These are phyloP conservation scores for Rhodofomes roseus DNA, from an alignment of 1,284 basidiomycete species.

Conservation along the genomic window DNA sequence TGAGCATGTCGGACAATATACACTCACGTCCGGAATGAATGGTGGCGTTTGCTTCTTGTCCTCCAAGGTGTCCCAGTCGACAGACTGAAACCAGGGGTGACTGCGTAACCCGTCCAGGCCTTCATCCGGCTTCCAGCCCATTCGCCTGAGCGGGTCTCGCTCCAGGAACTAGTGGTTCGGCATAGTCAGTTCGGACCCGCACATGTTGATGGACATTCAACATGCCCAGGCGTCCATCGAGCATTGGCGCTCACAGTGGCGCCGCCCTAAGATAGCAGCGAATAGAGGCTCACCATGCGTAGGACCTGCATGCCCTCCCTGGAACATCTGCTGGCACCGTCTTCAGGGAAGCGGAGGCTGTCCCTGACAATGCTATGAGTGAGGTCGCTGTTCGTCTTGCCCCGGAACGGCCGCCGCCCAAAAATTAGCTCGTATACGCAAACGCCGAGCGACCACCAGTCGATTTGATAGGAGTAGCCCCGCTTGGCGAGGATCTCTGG, in stretches of 20 bases:
- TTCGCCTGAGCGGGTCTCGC: slow-evolving; percentile 75
- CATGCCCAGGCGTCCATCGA: not conserved
- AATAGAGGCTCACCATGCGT: slow-evolving; percentile 51
- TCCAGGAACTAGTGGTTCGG: slow-evolving; percentile 72
- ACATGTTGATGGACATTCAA: not conserved
- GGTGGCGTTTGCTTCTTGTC: slow-evolving; percentile 79
- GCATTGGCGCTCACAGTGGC: not conserved
- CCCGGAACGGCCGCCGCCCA: slow-evolving; percentile 88
- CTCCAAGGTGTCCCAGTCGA: slow-evolving; percentile 87
- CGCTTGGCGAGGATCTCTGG: slow-evolving; percentile 86
- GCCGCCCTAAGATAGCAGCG: slow-evolving; percentile 3
- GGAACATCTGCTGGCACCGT: slow-evolving; percentile 69
- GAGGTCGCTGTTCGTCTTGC: slow-evolving; percentile 86
- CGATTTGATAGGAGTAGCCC: slow-evolving; percentile 87
- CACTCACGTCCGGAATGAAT: slow-evolving; percentile 86
- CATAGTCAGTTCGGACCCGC: slow-evolving; percentile 2
- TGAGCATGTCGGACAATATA: slow-evolving; percentile 11
- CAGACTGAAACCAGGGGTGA: slow-evolving; percentile 83
- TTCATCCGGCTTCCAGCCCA: slow-evolving; percentile 80
- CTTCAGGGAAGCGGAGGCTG: slow-evolving; percentile 72
- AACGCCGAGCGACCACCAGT: slow-evolving; percentile 97
- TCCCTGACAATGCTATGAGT: slow-evolving; percentile 87
- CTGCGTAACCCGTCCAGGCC: slow-evolving; percentile 74
- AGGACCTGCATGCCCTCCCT: slow-evolving; percentile 62
- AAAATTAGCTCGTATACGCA: slow-evolving; percentile 91